These are phyloP conservation scores for Purpureocillium takamizusanense DNA, from an alignment of 2,329 filamentous ascomycete species.

Conservation along the genomic window DNA sequence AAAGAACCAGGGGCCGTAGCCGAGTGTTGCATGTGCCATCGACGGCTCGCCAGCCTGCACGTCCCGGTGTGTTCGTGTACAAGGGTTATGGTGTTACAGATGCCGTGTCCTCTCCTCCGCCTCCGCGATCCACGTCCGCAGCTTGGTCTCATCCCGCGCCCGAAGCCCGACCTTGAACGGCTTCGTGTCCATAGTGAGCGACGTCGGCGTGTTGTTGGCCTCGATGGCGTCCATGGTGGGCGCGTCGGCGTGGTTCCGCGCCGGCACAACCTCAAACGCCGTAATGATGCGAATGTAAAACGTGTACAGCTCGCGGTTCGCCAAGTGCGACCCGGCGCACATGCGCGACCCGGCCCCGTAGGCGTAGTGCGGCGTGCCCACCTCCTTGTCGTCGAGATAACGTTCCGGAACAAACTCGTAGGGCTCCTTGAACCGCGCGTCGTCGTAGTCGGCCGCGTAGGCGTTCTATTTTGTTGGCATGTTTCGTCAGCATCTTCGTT, in stretches of 20 bases:
- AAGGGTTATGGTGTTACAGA: conserved; percentile 4
- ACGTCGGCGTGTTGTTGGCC: conserved; percentile 47
- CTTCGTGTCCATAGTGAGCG: conserved; percentile 52
- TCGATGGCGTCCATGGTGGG: conserved; percentile 49
- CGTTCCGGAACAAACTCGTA: conserved; percentile 59
- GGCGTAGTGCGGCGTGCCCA: conserved; percentile 51
- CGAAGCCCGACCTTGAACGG: conserved; percentile 51
- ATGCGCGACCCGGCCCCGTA: conserved; percentile 56
- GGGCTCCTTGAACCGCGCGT: conserved; percentile 55
- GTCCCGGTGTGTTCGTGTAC: no score
- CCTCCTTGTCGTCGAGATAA: conserved; percentile 48
- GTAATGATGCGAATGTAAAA: conserved; percentile 50
- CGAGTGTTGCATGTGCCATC: no score
- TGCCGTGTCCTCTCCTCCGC: conserved; percentile 43
- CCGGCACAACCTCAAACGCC: conserved; percentile 45
- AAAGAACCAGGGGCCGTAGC: no score
- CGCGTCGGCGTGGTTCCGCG: conserved; percentile 33
- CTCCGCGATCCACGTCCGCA: conserved; percentile 43
- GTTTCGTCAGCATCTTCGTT: background rate
- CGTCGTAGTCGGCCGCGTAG: conserved; percentile 67
- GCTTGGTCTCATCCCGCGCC: conserved; percentile 32
- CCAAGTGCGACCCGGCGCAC: conserved; percentile 55
- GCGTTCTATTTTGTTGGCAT: conserved; percentile 42
- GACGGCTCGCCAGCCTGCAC: no score
- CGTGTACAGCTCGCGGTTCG: conserved; percentile 54